Evolutionary conservation across 257 asterid genomes (phyloP), one percentile per base, ranked within the genome.

Genomic region (Jaltomata sinuosa): DNA sequence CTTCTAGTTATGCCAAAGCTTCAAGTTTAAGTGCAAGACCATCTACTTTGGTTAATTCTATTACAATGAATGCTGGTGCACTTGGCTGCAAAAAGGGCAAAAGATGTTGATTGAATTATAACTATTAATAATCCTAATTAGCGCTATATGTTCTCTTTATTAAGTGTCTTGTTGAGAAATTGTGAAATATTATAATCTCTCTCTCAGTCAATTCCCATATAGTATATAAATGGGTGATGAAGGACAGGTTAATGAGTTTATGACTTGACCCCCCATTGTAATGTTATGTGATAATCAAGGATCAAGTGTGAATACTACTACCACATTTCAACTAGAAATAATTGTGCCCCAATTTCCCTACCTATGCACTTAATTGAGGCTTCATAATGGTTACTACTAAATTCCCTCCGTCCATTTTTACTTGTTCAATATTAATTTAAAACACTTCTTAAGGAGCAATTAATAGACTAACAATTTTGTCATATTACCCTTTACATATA

Each of bases 1-100:
- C 98, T 38, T 91, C 98, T 16, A 94, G 90, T 59, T 95, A 95
- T 65, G 97, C 99, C 2, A 95, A 91, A 89, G 98, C 99, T n/a
- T 95, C 98, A 32, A 95, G 99, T 85, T 83, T 95, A 81, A 92
- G 98, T 65, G 98, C 98, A 4, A 88, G 94, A 25, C 95, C 99
- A 4, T 95, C 98, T 31, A 84, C 94, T 8, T 85, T 95, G 14
- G 89, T 95, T 55, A 87, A 91, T 64, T 86, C 99, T 1, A 89
- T 95, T 49, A 94, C 98, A 0, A 25, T 29, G 57, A 87, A 85
- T 21, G 91, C 99, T 4, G 99, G 98, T 8, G 83, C 97, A 25
- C 90, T 94, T 36, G 81, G 47, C 77, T 95, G 99, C 89, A 91
- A 76, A 89, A 94, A 89, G 84, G 97, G 97, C 67, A 83, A 79